phyloP scores from a whole-genome alignment of 164 flowering plant genomes.

The Macadamia integrifolia region DNA sequence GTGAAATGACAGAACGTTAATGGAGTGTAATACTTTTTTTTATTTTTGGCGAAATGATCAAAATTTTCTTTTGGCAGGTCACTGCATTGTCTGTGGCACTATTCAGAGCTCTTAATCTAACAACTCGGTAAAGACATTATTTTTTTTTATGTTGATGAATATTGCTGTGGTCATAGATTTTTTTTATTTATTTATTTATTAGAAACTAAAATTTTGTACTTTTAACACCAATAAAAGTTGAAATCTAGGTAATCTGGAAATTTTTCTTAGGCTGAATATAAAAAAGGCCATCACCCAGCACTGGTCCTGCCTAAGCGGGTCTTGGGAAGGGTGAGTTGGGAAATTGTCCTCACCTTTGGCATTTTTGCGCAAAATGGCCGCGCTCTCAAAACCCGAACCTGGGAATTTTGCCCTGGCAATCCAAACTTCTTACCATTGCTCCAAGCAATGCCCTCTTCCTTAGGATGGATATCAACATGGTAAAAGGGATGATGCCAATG shows the following conservation, averaged over 20 bases:
- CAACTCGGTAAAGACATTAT: constrained; percentile 50
- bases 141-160: neutral
- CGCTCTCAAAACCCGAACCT: too few relatives aligned
- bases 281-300: too few relatives aligned
- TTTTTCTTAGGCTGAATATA: too few relatives aligned
- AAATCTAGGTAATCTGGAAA: neutral
- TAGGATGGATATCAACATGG: too few relatives aligned
- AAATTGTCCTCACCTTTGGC: too few relatives aligned
- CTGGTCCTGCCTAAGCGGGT: too few relatives aligned
- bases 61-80: constrained; percentile 48
- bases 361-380: too few relatives aligned
- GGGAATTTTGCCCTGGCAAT: too few relatives aligned
- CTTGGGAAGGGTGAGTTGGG: too few relatives aligned
- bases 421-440: too few relatives aligned
- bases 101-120: constrained; percentile 76
- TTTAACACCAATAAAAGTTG: neutral
- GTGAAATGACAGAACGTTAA: constrained; percentile 2
- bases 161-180: neutral
- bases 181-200: neutral
- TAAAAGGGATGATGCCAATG: neutral
- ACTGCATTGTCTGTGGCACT: constrained; percentile 85
- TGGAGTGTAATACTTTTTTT: neutral
- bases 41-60: neutral
- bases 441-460: too few relatives aligned
- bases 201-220: neutral